Base-by-base conservation (phyloP, 2,329 filamentous ascomycete species). In the Paracoccidioides lutzii region DNA sequence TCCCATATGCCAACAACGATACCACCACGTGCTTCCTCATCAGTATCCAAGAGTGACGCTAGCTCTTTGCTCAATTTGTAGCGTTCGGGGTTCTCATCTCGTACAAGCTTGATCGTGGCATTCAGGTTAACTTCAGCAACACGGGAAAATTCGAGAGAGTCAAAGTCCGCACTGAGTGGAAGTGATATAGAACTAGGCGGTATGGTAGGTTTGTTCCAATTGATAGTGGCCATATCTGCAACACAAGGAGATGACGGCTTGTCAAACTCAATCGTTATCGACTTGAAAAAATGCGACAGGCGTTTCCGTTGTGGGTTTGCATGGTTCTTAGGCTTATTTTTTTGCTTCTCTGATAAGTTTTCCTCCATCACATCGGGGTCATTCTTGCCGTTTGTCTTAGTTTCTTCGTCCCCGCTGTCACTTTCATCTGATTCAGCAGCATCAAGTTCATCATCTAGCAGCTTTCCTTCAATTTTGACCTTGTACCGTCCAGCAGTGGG, bases 1-100 rank as follows among this genome's bases (percentile, higher is more conserved):
- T 96, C 90, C 89, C 90, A 98, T 37, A 98, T 80, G 12, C 87
- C 90, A 78, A 94, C 88, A 33, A 95, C 83, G 5, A 90, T 86
- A 59, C 93, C 90, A 42, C 89, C 85, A 35, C 90, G 84, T 33
- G 93, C 91, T 52, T 89, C 91, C 70, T 95, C 89, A 51, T 83
- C 79, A 65, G 88, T 87, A 65, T 96, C 93, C 15, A 97, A 77
- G 12, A 97, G 80, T 52, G 94, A 87, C 9, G 89, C 84, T 48
- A 98, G 76, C 56, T 84, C 82, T 52, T 85, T 82, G 70, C 84
- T 93, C 32, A 97, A 74, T 62, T 82, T 81, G 68, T 86, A 96
- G 55, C 90, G 81, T 69, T 97, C 91, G 0, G 88, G 90, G 12
- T 83, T 82, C 68, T 97, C 90, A 65, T 95, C 87, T 12, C 89